Evolutionary conservation across 495 filamentous ascomycete species (phyloP), one percentile per base, ranked within the genome.

Genomic region (Podospora australis): DNA sequence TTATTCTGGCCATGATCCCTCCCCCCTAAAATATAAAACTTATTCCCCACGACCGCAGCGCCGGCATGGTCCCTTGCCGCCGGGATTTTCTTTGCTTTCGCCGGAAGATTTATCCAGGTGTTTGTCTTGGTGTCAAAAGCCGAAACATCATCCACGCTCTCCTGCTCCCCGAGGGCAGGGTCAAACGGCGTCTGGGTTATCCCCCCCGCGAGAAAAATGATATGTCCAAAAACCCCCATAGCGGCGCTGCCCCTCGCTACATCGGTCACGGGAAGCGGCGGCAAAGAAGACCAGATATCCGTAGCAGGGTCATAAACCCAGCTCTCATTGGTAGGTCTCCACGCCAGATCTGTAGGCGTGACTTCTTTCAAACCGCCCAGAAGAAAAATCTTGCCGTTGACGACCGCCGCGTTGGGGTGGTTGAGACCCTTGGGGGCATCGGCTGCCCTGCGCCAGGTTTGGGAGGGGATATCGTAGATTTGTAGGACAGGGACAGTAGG

Each of bases 291-390:
- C 67, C 62, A 66, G 10, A 13, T 26, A 2, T 41, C 17, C 0
- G 19, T 23, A 4, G 1, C 0, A 1, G 39, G 83, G 79, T 29
- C 90, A 72, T 62, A 91, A 83, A 53, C 90, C 61, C 52, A 82
- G 11, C 67, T 50, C 32, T 59, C 47, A 23, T 65, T 49, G 11
- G 72, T 58, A 20, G 70, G 63, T 60, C 78, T 57, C 62, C 78
- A 77, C 17, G 88, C 82, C 11, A 94, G 76, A 64, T 95, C 94
- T 34, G 86, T 87, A 70, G 92, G 86, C 39, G 87, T 88, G 29
- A 40, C 3, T 13, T 43, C 47, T 3, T 87, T 87, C 3, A 90
- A 94, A 64, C 95, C 90, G 54, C 78, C 69, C 32, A 96, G 69
- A 39, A 85, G 71, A 66, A 94, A 88, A 46, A 76, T 78, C 50